These are phyloP conservation scores for Colletotrichum spinosum DNA, from an alignment of 2,329 filamentous ascomycete species.

Conservation along the genomic window DNA sequence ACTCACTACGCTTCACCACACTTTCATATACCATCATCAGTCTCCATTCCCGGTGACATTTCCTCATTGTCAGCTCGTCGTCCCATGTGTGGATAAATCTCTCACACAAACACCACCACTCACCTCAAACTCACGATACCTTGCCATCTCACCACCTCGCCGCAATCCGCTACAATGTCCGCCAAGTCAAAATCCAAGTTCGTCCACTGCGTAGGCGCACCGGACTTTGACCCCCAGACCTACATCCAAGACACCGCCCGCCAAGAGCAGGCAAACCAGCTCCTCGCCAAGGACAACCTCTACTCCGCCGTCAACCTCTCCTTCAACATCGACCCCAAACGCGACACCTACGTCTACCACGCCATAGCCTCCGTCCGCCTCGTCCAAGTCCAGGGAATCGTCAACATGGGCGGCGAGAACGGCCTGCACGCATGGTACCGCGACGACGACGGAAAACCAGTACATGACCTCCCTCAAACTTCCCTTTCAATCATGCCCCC, in stretches of 20 bases:
- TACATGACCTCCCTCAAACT: constrained; percentile 39
- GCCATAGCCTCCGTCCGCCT: constrained; percentile 62
- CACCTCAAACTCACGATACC: neutral
- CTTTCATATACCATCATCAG: neutral
- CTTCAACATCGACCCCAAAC: constrained; percentile 54
- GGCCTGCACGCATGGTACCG: constrained; percentile 64
- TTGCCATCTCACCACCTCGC: neutral
- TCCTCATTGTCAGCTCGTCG: too few relatives aligned
- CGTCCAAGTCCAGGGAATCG: constrained; percentile 59
- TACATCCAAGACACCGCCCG: constrained; percentile 53
- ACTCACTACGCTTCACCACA: too few relatives aligned
- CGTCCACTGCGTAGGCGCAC: constrained; percentile 57
- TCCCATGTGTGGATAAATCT: neutral
- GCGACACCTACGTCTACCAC: constrained; percentile 63
- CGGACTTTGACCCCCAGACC: constrained; percentile 55
- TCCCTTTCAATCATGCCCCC: neutral
- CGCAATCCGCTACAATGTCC: neutral
- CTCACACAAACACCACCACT: neutral
- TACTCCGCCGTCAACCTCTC: constrained; percentile 56
- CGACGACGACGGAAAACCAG: constrained; percentile 47
- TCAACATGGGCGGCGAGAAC: constrained; percentile 57
- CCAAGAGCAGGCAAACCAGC: constrained; percentile 50
- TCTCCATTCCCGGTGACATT: neutral
- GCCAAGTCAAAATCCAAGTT: constrained; percentile 38
- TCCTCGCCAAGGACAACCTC: constrained; percentile 56